Conservation (phyloP, 2,329 filamentous ascomycete genomes). For the Fusarium sp. region DNA sequence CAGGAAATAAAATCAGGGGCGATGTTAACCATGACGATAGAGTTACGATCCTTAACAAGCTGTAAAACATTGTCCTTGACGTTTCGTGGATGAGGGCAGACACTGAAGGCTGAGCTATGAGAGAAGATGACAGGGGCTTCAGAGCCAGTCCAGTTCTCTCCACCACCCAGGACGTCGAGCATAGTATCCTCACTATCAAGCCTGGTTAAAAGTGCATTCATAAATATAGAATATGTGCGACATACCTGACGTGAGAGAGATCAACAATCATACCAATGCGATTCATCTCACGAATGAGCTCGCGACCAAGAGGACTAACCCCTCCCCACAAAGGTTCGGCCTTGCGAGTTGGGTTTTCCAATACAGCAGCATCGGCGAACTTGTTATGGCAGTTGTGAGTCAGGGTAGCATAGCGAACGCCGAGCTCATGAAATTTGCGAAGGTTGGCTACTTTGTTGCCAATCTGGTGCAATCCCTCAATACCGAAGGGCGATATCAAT, state of each 20-base stretch:
- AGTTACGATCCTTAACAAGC: slow-evolving; percentile 77
- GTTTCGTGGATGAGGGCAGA: slow-evolving; percentile 91
- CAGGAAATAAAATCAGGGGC: slow-evolving; percentile 85
- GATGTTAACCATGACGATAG: slow-evolving; percentile 93
- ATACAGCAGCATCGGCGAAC: slow-evolving; percentile 85
- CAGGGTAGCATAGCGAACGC: slow-evolving; percentile 87
- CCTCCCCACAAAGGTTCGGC: slow-evolving; percentile 74
- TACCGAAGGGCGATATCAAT: slow-evolving; percentile 80
- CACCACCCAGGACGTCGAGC: slow-evolving; percentile 79
- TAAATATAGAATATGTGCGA: background rate
- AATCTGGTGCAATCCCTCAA: slow-evolving; percentile 94
- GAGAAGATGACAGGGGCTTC: slow-evolving; percentile 87
- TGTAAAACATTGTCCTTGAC: slow-evolving; percentile 86
- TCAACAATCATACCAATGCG: slow-evolving; percentile 95
- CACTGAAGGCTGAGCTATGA: slow-evolving; percentile 81
- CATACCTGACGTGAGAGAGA: slow-evolving; percentile 73
- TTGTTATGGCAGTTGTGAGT: slow-evolving; percentile 95
- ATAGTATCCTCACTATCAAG: slow-evolving; percentile 77
- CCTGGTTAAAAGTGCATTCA: background rate
- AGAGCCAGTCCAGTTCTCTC: slow-evolving; percentile 74
- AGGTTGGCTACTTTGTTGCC: slow-evolving; percentile 84
- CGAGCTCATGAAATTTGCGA: slow-evolving; percentile 78
- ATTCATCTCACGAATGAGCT: slow-evolving; percentile 89
- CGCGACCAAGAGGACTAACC: slow-evolving; percentile 75
- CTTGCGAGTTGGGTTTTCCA: slow-evolving; percentile 62